phyloP scores from a whole-genome alignment of 176 grass and related monocot species.

The Oryza officinalis region DNA sequence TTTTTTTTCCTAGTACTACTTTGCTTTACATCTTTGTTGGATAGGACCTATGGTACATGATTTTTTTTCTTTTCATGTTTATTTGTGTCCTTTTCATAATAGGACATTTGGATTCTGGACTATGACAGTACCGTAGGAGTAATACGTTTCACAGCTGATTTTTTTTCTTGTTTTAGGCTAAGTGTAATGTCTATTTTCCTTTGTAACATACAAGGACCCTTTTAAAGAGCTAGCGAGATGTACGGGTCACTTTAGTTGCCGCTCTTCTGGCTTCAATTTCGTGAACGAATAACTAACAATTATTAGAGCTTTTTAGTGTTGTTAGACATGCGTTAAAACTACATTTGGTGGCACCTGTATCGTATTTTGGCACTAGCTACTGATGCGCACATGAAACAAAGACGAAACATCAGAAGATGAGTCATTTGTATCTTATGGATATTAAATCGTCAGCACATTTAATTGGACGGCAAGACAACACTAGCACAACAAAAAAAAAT shows the following conservation, averaged over 20 bases:
- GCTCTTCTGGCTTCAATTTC: no score
- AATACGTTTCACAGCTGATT: no score
- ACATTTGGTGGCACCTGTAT: neutral
- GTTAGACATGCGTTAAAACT: neutral
- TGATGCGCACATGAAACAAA: neutral
- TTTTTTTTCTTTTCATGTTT: neutral
- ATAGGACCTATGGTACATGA: neutral
- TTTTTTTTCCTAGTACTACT: neutral
- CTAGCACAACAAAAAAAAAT: neutral
- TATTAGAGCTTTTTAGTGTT: neutral
- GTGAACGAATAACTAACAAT: no score
- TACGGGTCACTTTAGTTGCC: no score
- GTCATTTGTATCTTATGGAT: neutral
- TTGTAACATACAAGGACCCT: neutral
- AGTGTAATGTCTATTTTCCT: neutral
- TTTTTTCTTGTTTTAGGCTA: neutral
- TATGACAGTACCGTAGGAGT: no score
- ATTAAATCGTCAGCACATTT: neutral
- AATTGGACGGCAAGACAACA: neutral
- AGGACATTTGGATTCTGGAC: no score
- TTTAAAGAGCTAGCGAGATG: accelerated
- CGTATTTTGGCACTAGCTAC: neutral
- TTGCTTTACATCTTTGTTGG: neutral
- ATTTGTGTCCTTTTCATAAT: neutral
- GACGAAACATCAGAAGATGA: neutral